These are phyloP conservation scores for Trichoderma atrobrunneum DNA, from an alignment of 2,329 filamentous ascomycete species.

Conservation along the genomic window DNA sequence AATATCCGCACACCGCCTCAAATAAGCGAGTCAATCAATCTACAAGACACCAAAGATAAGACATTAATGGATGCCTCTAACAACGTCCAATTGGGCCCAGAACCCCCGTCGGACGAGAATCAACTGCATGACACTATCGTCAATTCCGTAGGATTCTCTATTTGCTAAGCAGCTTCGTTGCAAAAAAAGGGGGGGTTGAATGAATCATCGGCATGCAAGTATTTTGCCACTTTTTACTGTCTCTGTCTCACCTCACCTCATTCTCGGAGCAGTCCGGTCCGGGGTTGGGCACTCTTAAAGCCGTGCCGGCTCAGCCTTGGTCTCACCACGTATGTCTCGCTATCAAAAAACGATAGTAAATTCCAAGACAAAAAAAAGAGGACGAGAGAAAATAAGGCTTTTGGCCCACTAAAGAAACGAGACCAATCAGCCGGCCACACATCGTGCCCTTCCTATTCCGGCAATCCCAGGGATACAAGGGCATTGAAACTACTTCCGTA, in stretches of 20 bases:
- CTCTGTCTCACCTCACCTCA: background rate
- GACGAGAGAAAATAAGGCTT: background rate
- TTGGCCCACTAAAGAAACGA: background rate
- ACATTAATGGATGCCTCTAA: background rate
- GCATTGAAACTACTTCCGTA: background rate
- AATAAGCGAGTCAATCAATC: background rate
- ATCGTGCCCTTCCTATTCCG: slow-evolving; percentile 18
- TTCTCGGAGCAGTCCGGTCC: background rate
- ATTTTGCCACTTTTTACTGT: background rate
- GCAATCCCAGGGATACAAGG: slow-evolving; percentile 2
- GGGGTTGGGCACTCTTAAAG: background rate
- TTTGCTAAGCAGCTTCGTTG: background rate
- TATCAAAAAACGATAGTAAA: background rate
- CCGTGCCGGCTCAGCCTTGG: background rate
- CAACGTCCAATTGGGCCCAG: background rate
- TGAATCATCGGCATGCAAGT: background rate
- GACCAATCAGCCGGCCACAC: slow-evolving; percentile 10
- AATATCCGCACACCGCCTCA: background rate
- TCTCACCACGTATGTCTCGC: background rate
- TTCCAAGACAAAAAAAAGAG: background rate
- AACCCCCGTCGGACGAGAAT: background rate
- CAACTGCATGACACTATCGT: background rate
- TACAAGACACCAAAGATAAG: background rate
- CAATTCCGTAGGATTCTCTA: background rate
- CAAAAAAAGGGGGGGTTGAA: background rate